Evolutionary conservation across 2,329 filamentous ascomycete genomes (phyloP).

Genomic region (Monilinia fructicola): DNA sequence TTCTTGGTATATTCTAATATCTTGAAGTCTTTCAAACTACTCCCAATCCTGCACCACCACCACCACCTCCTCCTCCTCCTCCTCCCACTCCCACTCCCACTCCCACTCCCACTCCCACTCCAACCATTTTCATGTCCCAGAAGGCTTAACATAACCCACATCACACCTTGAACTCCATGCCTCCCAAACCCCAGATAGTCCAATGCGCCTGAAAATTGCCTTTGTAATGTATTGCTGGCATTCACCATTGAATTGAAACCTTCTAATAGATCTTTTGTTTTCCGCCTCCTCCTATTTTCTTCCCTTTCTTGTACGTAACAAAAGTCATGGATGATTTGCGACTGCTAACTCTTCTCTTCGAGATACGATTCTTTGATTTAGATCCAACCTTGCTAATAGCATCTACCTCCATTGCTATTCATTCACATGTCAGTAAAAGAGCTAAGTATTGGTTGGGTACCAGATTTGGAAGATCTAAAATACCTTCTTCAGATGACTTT

Average conservation of each 20-base stretch:
- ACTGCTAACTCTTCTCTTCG: constrained; percentile 52
- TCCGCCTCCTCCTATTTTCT: constrained; percentile 42
- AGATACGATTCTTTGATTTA: constrained; percentile 51
- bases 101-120: background rate
- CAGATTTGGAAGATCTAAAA: background rate
- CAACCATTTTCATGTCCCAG: background rate
- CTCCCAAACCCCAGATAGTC: constrained; percentile 8
- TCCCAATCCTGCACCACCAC: background rate
- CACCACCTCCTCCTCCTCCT: background rate
- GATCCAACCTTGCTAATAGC: constrained; percentile 43
- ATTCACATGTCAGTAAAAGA: constrained; percentile 19
- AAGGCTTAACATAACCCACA: background rate
- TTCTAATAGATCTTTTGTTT: constrained; percentile 29
- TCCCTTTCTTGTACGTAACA: constrained; percentile 55
- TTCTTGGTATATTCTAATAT: constrained; percentile 5
- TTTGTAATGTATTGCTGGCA: background rate
- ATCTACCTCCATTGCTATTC: constrained; percentile 59
- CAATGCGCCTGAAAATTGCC: constrained; percentile 15
- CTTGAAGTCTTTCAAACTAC: background rate
- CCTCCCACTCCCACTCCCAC: background rate
- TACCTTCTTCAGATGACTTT: constrained; percentile 38
- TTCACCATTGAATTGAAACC: background rate
- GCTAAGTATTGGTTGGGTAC: background rate
- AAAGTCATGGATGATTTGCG: constrained; percentile 61
- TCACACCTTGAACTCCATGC: constrained; percentile 24